These are phyloP conservation scores for Neoscytalidium dimidiatum DNA, from an alignment of 2,329 filamentous ascomycete genomes.

Conservation along the genomic window DNA sequence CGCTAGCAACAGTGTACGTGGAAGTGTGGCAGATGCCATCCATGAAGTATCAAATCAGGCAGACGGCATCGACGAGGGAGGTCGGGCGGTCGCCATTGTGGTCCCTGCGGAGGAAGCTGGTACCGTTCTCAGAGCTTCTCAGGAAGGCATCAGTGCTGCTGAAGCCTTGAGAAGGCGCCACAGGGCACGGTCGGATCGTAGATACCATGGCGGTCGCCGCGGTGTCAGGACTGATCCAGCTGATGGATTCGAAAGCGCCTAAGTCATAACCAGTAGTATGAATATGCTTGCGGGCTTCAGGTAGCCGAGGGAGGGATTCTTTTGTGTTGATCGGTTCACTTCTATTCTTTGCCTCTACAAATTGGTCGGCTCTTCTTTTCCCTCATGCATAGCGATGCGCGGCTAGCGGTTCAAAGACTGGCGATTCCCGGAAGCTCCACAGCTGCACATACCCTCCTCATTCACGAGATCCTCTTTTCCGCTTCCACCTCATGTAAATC, in stretches of 20 bases:
- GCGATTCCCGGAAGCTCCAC: background rate
- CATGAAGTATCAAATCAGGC: background rate
- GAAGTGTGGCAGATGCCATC: background rate
- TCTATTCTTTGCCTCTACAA: background rate
- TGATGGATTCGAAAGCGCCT: background rate
- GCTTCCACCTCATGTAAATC: background rate
- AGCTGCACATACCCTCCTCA: background rate
- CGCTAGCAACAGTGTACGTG: background rate
- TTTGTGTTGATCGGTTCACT: background rate
- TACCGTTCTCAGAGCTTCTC: background rate
- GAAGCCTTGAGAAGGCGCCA: background rate
- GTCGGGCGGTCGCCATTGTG: background rate
- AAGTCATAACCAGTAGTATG: background rate
- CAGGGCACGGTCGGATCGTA: background rate
- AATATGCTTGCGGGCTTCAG: background rate
- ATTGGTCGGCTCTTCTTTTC: background rate
- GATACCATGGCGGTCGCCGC: background rate
- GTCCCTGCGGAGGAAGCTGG: background rate
- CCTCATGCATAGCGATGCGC: conserved; percentile 10
- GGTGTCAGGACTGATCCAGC: background rate
- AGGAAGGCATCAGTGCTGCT: background rate
- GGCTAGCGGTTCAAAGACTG: background rate
- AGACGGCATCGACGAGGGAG: background rate
- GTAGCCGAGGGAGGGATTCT: too few relatives aligned
- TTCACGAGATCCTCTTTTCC: background rate